Evolutionary conservation across 2,329 filamentous ascomycete species (phyloP).

Genomic region (Xylariaceae sp.): DNA sequence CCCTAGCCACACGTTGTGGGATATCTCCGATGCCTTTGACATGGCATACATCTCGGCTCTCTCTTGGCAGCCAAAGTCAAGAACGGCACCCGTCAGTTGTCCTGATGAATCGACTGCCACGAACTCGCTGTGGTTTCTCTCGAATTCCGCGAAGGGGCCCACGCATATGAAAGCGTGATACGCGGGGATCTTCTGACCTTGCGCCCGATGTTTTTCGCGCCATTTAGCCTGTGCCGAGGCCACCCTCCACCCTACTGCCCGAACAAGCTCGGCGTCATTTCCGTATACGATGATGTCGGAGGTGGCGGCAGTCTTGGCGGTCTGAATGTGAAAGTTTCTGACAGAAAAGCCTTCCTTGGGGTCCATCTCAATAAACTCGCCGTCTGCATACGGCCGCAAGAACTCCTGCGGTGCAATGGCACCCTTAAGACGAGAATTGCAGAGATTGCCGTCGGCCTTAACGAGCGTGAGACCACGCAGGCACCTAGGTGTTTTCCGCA

Average conservation of each 20-base stretch:
- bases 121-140: slow-evolving; percentile 61
- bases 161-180: slow-evolving; percentile 81
- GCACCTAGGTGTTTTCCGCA: slow-evolving; percentile 66
- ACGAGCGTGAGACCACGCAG: slow-evolving; percentile 78
- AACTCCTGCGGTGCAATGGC: slow-evolving; percentile 80
- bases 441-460: slow-evolving; percentile 79
- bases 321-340: slow-evolving; percentile 94
- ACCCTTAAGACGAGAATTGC: slow-evolving; percentile 71
- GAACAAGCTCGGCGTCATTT: slow-evolving; percentile 56
- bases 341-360: slow-evolving; percentile 90
- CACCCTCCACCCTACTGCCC: slow-evolving; percentile 62
- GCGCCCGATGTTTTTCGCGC: slow-evolving; percentile 57
- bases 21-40: slow-evolving; percentile 84
- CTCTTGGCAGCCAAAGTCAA: slow-evolving; percentile 89
- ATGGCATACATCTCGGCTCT: slow-evolving; percentile 88
- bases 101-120: slow-evolving; percentile 71
- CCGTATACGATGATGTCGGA: slow-evolving; percentile 94
- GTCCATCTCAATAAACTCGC: slow-evolving; percentile 75
- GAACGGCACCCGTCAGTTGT: slow-evolving; percentile 65
- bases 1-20: slow-evolving; percentile 83
- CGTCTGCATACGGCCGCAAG: slow-evolving; percentile 46
- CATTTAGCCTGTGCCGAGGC: slow-evolving; percentile 71
- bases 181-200: slow-evolving; percentile 49
- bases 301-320: slow-evolving; percentile 76
- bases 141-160: slow-evolving; percentile 64